Conservation (phyloP, 2,329 filamentous ascomycete species). For the Tolypocladium ovalisporum region DNA sequence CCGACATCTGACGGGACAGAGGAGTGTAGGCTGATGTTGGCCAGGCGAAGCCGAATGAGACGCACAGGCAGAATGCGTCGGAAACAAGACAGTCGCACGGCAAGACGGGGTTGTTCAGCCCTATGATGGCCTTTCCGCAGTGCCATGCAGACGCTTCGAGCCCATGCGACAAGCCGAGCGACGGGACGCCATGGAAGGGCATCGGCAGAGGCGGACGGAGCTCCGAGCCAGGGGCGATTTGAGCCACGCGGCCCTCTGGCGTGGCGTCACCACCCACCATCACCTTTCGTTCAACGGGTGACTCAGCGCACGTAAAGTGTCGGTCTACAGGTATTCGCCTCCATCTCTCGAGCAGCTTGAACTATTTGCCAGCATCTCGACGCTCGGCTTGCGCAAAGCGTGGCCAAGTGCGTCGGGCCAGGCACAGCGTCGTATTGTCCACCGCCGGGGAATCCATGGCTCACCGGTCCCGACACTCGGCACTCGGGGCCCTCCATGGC, state of each 20-base stretch:
- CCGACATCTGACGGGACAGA: neutral
- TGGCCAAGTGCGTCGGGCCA: neutral
- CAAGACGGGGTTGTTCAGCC: neutral
- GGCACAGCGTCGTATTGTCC: neutral
- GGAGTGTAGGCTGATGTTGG: neutral
- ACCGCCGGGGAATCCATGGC: neutral
- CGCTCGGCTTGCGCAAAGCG: neutral
- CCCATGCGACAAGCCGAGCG: neutral
- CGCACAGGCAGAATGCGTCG: neutral
- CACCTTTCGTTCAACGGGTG: neutral
- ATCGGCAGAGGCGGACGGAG: neutral
- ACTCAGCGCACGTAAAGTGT: neutral
- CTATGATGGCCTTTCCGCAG: neutral
- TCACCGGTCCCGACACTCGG: neutral
- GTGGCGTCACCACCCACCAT: neutral
- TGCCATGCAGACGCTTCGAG: neutral
- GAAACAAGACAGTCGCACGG: neutral
- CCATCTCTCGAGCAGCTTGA: neutral
- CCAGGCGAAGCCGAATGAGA: neutral
- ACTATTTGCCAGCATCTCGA: neutral
- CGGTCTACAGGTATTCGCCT: neutral
- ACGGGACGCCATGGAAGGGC: neutral
- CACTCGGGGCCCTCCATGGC: neutral
- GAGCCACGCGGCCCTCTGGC: neutral
- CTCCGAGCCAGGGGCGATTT: neutral